These are phyloP conservation scores for Thecamonas trahens DNA, from an alignment of 78 protist species.

Conservation along the genomic window DNA sequence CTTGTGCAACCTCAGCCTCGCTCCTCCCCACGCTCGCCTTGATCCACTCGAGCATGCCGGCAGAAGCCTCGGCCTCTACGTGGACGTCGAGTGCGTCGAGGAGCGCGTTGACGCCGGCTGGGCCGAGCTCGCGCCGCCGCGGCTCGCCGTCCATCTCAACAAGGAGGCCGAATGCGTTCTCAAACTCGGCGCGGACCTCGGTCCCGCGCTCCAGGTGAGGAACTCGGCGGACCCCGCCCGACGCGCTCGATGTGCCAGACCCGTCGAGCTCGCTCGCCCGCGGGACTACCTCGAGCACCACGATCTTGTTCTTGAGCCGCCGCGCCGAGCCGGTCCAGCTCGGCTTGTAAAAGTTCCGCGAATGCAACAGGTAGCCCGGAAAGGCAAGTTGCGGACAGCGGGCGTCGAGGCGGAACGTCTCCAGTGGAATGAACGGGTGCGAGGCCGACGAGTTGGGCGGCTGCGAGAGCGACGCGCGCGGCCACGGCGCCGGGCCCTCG, in stretches of 20 bases:
- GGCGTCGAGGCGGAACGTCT: neutral
- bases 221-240: no score
- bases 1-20: neutral
- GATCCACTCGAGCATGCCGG: no score
- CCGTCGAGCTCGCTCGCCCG: no score
- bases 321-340: constrained; percentile 42
- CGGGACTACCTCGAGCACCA: constrained; percentile 37
- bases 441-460: neutral
- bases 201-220: no score
- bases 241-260: no score
- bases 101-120: no score
- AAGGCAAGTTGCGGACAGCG: constrained; percentile 11
- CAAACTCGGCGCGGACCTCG: no score
- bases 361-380: constrained; percentile 15
- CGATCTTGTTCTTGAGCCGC: constrained; percentile 37
- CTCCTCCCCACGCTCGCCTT: neutral
- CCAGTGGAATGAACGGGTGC: constrained; percentile 12
- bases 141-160: no score
- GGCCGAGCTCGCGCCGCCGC: no score
- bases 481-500: constrained; percentile 28
- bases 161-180: no score
- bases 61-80: no score
- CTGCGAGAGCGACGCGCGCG: neutral
- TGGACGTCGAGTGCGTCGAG: no score
- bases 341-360: constrained; percentile 44